phyloP scores from a whole-genome alignment of 2,329 filamentous ascomycete species.

The Botryotinia calthae region DNA sequence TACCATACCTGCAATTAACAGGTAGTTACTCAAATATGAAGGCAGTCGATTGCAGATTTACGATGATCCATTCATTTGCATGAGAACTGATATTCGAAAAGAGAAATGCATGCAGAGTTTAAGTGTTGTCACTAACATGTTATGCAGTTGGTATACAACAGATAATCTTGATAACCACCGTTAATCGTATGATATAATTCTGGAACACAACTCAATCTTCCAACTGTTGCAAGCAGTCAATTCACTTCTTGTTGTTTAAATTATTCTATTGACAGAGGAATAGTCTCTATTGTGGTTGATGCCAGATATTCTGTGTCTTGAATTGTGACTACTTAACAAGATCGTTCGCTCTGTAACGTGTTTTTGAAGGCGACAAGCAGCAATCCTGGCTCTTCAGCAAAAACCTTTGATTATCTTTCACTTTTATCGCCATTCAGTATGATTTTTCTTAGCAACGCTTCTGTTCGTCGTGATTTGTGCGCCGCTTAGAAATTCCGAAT shows the following conservation, averaged over 20 bases:
- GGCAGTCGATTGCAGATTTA: no score
- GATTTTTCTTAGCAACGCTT: not conserved
- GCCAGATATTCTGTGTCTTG: not conserved
- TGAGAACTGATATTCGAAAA: not conserved
- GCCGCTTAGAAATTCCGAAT: not conserved
- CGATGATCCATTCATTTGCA: no score
- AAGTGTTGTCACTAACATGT: not conserved
- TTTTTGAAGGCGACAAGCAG: not conserved
- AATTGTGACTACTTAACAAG: rapidly evolving
- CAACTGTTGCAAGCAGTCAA: not conserved
- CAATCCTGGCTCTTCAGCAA: not conserved
- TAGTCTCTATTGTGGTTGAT: no score
- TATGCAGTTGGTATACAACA: not conserved
- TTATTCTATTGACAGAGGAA: no score
- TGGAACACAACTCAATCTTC: rapidly evolving
- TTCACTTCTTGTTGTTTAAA: no score
- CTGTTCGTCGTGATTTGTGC: not conserved
- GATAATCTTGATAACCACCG: not conserved
- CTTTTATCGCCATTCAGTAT: not conserved
- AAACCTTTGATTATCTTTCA: rapidly evolving
- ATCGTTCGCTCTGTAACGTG: not conserved
- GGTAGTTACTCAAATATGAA: no score
- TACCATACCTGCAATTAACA: no score
- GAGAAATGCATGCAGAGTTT: not conserved
- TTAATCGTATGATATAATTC: not conserved